A percentile compares a stretch with the other conserved stretches of the same genome.
phyloP scores from a whole-genome alignment of 1,284 basidiomycete species.

The Irpex sp. region DNA sequence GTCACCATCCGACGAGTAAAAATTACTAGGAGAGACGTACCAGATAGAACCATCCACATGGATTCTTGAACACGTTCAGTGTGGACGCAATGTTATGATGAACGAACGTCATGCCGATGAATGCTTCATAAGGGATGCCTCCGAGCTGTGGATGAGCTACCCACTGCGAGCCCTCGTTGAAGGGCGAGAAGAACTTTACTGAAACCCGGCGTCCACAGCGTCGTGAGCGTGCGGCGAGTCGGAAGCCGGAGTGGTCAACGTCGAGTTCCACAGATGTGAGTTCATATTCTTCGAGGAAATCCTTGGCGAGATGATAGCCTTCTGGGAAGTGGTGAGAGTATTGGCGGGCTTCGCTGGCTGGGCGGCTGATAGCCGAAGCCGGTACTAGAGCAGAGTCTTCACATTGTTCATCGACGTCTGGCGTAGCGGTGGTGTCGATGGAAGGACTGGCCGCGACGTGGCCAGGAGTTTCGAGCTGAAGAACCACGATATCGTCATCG shows the following conservation, averaged over 20 bases:
- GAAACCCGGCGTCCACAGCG: not conserved
- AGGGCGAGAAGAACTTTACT: not conserved
- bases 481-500: too few relatives aligned
- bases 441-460: not conserved
- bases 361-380: not conserved
- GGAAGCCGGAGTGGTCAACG: not conserved
- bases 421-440: not conserved
- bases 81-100: not conserved
- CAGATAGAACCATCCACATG: not conserved
- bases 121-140: not conserved
- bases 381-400: not conserved
- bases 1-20: not conserved
- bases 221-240: not conserved
- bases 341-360: not conserved
- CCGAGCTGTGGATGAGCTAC: not conserved
- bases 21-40: not conserved
- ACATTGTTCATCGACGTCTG: not conserved
- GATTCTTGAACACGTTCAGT: not conserved
- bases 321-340: not conserved
- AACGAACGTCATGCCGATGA: not conserved
- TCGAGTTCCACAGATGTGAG: not conserved
- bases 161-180: not conserved
- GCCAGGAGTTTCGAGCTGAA: too few relatives aligned
- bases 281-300: not conserved
- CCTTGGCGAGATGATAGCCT: not conserved